Evolutionary conservation across 176 grass and related monocot genomes (phyloP).

Genomic region (Dactylis glomerata): DNA sequence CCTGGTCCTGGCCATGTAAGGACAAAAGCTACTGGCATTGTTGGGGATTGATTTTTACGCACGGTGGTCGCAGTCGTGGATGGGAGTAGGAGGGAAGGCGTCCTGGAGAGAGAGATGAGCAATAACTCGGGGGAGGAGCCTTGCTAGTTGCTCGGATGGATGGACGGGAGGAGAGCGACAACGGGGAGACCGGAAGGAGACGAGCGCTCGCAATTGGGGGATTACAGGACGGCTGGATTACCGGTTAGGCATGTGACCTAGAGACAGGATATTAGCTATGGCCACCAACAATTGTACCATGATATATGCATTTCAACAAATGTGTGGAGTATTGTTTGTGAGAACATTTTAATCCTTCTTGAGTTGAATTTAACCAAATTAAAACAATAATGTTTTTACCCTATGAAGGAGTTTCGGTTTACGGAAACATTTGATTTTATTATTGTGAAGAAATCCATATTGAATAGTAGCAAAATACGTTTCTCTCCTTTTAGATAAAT

Average conservation of each 20-base stretch:
- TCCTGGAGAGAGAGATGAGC: background rate
- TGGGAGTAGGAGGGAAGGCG: conserved; percentile 4
- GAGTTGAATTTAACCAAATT: background rate
- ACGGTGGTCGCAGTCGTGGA: background rate
- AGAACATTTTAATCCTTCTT: background rate
- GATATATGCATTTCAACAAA: background rate
- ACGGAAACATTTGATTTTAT: background rate
- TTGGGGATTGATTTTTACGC: conserved; percentile 9
- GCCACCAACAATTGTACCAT: background rate
- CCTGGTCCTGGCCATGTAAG: conserved; percentile 31
- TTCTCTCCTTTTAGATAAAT: background rate
- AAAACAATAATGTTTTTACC: background rate
- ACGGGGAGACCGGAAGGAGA: background rate
- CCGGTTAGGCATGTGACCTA: background rate
- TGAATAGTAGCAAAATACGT: background rate
- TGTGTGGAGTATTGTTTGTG: background rate
- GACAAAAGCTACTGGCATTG: conserved; percentile 7
- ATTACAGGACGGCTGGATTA: background rate
- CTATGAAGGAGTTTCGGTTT: background rate
- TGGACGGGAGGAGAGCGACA: background rate
- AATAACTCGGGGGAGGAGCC: conserved; percentile 2
- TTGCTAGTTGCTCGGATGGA: background rate
- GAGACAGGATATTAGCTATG: background rate
- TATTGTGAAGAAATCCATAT: background rate
- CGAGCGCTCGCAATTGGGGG: background rate